A percentile compares a stretch with the other conserved stretches of the same genome.
Evolutionary conservation across 306 rosid species (phyloP).

Genomic region (Macrotyloma uniflorum): DNA sequence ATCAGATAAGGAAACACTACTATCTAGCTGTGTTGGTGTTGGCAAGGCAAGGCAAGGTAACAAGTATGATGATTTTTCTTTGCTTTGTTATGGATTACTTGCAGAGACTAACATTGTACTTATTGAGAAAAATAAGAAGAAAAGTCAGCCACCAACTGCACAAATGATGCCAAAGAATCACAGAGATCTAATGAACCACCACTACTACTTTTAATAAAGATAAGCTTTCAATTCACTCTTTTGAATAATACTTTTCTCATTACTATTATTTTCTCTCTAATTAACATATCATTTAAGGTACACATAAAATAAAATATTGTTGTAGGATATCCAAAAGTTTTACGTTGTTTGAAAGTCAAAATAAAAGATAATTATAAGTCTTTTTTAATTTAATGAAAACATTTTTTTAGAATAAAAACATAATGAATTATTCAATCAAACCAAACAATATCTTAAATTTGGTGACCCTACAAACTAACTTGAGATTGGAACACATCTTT

Average conservation of each 20-base stretch:
- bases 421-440: no score
- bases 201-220: background rate
- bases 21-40: background rate
- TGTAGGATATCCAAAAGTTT: no score
- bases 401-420: no score
- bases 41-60: conserved; percentile 15
- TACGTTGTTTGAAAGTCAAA: no score
- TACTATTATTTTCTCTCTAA: no score
- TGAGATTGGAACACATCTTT: background rate
- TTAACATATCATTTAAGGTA: no score
- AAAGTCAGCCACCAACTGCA: conserved; percentile 32
- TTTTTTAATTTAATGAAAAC: no score
- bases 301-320: no score
- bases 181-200: conserved; percentile 15
- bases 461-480: no score
- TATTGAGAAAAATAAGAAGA: conserved; percentile 10
- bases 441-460: no score
- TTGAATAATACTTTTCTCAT: background rate
- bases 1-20: conserved; percentile 3
- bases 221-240: background rate
- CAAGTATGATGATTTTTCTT: background rate
- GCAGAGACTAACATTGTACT: background rate
- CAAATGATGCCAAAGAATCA: conserved; percentile 14
- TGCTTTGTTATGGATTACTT: background rate
- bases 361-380: no score